These are phyloP conservation scores for Xylaria sp. DNA, from an alignment of 2,329 filamentous ascomycete species.

Conservation along the genomic window DNA sequence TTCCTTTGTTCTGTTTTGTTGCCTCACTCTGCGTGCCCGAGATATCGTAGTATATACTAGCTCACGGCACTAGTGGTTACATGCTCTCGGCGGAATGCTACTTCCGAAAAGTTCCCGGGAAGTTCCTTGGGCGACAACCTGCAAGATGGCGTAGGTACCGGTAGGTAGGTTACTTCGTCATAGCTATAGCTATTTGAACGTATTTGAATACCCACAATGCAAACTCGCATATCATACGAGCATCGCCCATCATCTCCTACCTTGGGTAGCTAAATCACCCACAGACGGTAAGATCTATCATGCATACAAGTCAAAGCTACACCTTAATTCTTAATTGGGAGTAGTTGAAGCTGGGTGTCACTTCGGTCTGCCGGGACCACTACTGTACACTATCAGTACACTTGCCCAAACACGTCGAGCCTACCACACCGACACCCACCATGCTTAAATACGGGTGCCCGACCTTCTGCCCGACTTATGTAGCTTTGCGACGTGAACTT, in stretches of 20 bases:
- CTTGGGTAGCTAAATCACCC: not conserved
- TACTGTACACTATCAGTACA: no score
- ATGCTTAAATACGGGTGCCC: not conserved
- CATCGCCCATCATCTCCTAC: not conserved
- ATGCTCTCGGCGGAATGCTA: conserved; percentile 7
- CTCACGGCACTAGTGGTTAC: not conserved
- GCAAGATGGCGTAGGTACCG: not conserved
- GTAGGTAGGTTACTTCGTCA: not conserved
- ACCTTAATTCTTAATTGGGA: not conserved
- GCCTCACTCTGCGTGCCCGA: conserved; percentile 2
- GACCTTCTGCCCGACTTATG: not conserved
- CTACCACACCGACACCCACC: conserved; percentile 12
- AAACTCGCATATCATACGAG: conserved; percentile 2
- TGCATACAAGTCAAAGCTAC: conserved; percentile 8
- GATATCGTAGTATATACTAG: conserved; percentile 1
- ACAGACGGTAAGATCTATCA: conserved; percentile 1
- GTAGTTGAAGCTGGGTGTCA: not conserved
- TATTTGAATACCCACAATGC: not conserved
- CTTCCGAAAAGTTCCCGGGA: conserved; percentile 8
- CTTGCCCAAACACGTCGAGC: conserved; percentile 9
- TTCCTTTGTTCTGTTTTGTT: not conserved
- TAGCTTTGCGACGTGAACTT: not conserved
- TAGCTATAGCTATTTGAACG: no score
- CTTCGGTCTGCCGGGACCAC: conserved; percentile 20
- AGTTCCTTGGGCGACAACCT: not conserved